These are phyloP conservation scores for Salix caprea DNA, from an alignment of 345 rosid genomes.

Conservation along the genomic window DNA sequence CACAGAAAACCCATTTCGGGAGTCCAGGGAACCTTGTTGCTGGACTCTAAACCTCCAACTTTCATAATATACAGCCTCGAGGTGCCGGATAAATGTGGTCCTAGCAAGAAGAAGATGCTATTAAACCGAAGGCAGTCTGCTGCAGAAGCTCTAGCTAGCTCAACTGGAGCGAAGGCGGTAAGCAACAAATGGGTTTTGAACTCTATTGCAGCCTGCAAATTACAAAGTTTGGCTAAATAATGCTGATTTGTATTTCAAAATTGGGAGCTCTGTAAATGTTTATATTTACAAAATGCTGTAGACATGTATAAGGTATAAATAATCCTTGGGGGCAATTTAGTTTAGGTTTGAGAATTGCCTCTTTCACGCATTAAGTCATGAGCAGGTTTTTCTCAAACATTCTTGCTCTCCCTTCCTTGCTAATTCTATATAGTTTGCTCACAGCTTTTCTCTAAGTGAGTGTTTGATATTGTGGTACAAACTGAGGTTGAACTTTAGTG, in stretches of 20 bases:
- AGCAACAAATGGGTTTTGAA: slow-evolving; percentile 81
- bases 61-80: slow-evolving; percentile 69
- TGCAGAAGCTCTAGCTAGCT: slow-evolving; percentile 62
- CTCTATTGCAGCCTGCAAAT: slow-evolving; percentile 67
- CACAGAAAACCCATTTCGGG: slow-evolving; percentile 61
- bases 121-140: slow-evolving; percentile 42
- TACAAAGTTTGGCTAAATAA: slow-evolving; percentile 29
- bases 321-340: no score
- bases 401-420: no score
- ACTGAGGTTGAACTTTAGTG: no score
- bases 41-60: slow-evolving; percentile 31
- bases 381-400: no score
- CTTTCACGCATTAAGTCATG: no score
- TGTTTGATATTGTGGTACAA: no score
- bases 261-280: neutral
- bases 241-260: neutral
- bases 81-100: slow-evolving; percentile 36
- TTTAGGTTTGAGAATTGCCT: no score
- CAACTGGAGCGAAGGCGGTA: slow-evolving; percentile 57
- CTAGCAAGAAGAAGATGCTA: slow-evolving; percentile 38
- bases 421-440: no score
- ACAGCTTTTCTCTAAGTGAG: no score
- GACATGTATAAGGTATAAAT: neutral
- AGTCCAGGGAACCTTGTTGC: slow-evolving; percentile 5
- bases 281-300: neutral